Evolutionary conservation across 768 basidiomycete species (phyloP), one percentile per base, ranked within the genome.

Genomic region (Lactarius tabidus): DNA sequence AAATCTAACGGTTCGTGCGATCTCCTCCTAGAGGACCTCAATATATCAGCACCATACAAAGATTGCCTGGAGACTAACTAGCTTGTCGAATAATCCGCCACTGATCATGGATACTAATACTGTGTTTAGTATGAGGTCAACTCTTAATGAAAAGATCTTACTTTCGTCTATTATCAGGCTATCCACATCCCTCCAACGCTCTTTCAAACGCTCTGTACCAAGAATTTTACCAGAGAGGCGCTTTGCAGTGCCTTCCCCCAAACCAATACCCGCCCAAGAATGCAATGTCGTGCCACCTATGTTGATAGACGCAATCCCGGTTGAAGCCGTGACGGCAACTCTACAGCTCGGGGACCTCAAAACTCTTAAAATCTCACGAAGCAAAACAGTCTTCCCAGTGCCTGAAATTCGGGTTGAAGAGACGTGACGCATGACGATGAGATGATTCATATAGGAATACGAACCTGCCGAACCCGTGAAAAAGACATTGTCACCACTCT

Each of bases 111-210:
- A 95, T 58, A 95, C 92, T 95, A 60, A 14, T 38, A 63, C 18
- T 64, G 54, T 31, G 31, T 26, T 29, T 26, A 39, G 55, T 59
- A n/a, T 35, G 38, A 35, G 48, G 28, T 3, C 45, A 55, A 58
- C 14, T 33, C 33, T 15, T 20, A 17, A 39, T 54, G 53, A 59
- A 53, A 41, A 17, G 52, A 52, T 74, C 84, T 68, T 72, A 91
- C 93, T 84, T 77, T 96, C 93, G 70, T 96, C 93, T 57, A 96
- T 84, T 69, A 96, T 87, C 29, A 96, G 79, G 5, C 87, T 85
- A 62, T 78, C 71, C 1, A 85, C 85, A 14, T 73, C 70, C 64
- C 75, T 75, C 93, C 93, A 95, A 43, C 90, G 82, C 2, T 79
- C 72, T 48, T 65, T 67, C 31, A 77, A 76, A 55, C 76, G 78